Conservation (phyloP, 306 rosid genomes). For the Albizia julibrissin region DNA sequence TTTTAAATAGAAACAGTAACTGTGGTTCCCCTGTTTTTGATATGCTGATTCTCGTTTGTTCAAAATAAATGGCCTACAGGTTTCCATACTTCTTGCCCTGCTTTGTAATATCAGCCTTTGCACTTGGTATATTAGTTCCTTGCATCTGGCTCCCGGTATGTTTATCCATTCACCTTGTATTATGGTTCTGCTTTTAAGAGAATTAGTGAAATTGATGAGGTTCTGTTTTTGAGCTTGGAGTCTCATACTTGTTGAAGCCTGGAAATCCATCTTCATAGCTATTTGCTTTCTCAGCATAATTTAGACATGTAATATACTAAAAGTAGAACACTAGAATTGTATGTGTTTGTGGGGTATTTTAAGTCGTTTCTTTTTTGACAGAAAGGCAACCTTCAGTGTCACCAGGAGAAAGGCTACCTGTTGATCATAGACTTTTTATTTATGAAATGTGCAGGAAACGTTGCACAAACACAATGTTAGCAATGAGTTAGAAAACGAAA, state of each 20-base stretch:
- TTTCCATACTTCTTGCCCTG: conserved; percentile 52
- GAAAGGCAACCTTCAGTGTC: neutral
- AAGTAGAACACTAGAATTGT: neutral
- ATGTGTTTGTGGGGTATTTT: neutral
- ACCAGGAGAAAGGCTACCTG: neutral
- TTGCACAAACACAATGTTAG: conserved; percentile 57
- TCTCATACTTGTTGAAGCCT: too few species aligned
- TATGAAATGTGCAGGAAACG: conserved; percentile 67
- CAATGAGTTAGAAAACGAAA: conserved; percentile 51
- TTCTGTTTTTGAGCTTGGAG: neutral
- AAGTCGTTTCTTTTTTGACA: neutral
- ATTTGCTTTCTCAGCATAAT: too few species aligned
- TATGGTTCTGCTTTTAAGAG: neutral
- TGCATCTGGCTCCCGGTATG: conserved; percentile 57
- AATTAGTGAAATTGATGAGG: neutral
- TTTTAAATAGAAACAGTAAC: neutral
- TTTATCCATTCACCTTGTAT: neutral
- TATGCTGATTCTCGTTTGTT: neutral
- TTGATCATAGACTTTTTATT: neutral
- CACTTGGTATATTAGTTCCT: conserved; percentile 23
- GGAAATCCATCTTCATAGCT: too few species aligned
- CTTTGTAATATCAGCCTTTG: conserved; percentile 43
- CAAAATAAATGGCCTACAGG: conserved; percentile 27
- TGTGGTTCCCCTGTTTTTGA: neutral
- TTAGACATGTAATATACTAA: neutral